Evolutionary conservation across 2,329 filamentous ascomycete genomes (phyloP), one percentile per base, ranked within the genome.

Genomic region (Fusarium domesticum): DNA sequence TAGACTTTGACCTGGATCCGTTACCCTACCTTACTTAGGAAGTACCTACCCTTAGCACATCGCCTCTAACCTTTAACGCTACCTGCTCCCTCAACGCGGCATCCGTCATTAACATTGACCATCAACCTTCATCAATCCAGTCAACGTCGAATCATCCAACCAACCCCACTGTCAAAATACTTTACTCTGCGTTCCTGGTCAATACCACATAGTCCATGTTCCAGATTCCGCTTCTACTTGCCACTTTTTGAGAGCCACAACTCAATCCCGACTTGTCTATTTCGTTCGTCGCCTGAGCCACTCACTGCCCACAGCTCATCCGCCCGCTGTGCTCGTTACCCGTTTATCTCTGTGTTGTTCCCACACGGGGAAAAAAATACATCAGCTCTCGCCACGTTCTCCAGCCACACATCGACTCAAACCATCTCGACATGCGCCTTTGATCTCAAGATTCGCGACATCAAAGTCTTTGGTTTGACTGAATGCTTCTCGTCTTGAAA

Each of bases 371-470:
- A 42, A 50, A 58, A 60, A 60, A 58, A 55, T 48, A 28, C 4
- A 57, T 56, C 60, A 69, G 66, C 67, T 70, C 64, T 70, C 68
- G 68, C 68, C 68, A 70, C 68, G 66, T 58, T 68, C 64, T 64
- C 59, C 68, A 70, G 68, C 68, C 68, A 70, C 68, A 70, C 65
- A 60, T 63, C 51, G 42, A 63, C 56, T 56, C 53, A 57, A 56
- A 55, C 58, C 59, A 61, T 63, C 59, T 57, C 62, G 65, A 65
- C 59, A 67, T 68, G 65, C 58, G 54, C 56, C 53, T 58, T 61
- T 66, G 59, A 60, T 50, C 46, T 39, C 50, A 53, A 47, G 44
- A 47, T 49, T 46, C 43, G 39, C 53, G 51, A 57, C 47, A 41
- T 51, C 39, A 38, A 58, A 40, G 23, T 28, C 48, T 43, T 54